Percentiles rank a stretch among this genome's conserved stretches.
phyloP scores from a whole-genome alignment of 148 eudicot genomes.

The Silene uniflora region DNA sequence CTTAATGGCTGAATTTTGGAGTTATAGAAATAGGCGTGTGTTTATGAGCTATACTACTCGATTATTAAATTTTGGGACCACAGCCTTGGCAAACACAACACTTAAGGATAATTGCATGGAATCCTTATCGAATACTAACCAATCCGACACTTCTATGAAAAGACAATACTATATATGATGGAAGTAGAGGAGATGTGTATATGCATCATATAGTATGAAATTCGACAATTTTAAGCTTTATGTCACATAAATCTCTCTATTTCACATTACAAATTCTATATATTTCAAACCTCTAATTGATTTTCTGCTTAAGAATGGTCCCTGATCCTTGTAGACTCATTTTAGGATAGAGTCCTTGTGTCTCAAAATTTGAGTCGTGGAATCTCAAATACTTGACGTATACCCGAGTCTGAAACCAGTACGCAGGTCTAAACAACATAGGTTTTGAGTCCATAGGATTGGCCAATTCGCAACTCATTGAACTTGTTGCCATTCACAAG shows the following conservation, averaged over 20 bases:
- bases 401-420: too few relatives aligned
- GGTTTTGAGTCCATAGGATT: background rate
- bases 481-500: slow-evolving; percentile 2
- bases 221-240: background rate
- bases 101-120: background rate
- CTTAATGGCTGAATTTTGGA: background rate
- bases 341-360: background rate
- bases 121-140: background rate
- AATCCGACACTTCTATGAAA: background rate
- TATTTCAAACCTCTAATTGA: background rate
- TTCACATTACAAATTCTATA: background rate
- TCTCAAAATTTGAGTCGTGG: background rate
- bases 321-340: background rate
- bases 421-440: too few relatives aligned
- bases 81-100: background rate
- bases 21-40: background rate
- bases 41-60: background rate
- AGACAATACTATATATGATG: background rate
- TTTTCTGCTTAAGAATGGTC: background rate
- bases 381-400: background rate
- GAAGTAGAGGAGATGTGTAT: background rate
- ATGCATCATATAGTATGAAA: too few relatives aligned
- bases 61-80: background rate
- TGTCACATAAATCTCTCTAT: background rate
- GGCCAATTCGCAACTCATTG: background rate